Conservation (phyloP, 2,329 filamentous ascomycete species). For the Colletotrichum spinosum region DNA sequence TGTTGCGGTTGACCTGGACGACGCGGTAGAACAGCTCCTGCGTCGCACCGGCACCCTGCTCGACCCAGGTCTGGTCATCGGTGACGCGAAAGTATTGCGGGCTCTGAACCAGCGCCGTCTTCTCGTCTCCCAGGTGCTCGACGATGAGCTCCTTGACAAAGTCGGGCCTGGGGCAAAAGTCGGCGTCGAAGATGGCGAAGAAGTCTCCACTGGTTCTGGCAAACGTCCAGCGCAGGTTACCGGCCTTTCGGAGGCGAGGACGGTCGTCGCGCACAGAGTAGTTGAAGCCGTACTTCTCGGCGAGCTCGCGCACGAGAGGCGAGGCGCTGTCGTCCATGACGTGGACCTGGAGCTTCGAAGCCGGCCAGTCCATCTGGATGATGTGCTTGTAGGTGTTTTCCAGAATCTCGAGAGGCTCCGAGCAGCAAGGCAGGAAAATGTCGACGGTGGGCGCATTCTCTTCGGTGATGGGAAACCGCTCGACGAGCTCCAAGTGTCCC, state of each 20-base stretch:
- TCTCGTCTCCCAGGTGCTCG: slow-evolving; percentile 51
- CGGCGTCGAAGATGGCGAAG: slow-evolving; percentile 56
- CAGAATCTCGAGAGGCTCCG: slow-evolving; percentile 53
- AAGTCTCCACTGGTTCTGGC: slow-evolving; percentile 51
- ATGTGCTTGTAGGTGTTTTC: slow-evolving; percentile 52
- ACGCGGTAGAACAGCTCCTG: slow-evolving; percentile 57
- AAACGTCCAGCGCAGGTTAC: slow-evolving; percentile 56
- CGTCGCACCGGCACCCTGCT: slow-evolving; percentile 55
- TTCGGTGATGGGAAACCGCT: slow-evolving; percentile 46
- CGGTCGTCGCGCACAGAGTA: slow-evolving; percentile 55
- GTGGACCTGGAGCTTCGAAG: slow-evolving; percentile 49
- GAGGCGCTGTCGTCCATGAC: slow-evolving; percentile 54
- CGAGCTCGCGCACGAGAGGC: slow-evolving; percentile 45
- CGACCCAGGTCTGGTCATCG: slow-evolving; percentile 55
- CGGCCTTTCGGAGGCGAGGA: slow-evolving; percentile 54
- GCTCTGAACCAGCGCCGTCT: slow-evolving; percentile 54
- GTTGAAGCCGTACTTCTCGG: slow-evolving; percentile 49
- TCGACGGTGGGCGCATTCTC: slow-evolving; percentile 52
- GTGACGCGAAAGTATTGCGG: slow-evolving; percentile 55
- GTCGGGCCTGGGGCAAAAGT: slow-evolving; percentile 55
- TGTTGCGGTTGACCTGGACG: slow-evolving; percentile 54
- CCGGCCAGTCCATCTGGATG: slow-evolving; percentile 50
- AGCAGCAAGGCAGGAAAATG: slow-evolving; percentile 55
- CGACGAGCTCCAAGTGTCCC: slow-evolving; percentile 46
- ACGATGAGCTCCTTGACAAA: slow-evolving; percentile 53